Evolutionary conservation across 495 filamentous ascomycete genomes (phyloP).

Genomic region (Xanthoparmelia taractica): DNA sequence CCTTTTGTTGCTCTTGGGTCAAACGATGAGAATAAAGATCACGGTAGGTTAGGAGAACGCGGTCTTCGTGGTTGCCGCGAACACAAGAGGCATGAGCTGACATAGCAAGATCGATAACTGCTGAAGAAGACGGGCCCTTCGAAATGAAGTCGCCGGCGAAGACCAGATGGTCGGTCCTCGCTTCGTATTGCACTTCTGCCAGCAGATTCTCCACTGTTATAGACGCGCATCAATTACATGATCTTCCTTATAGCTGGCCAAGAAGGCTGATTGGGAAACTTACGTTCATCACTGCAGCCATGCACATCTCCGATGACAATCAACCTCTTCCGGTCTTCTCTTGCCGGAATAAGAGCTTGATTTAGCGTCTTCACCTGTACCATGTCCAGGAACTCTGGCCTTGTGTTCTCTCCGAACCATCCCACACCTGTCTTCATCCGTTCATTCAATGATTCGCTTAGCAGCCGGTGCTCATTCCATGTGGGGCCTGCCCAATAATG

Average conservation of each 20-base stretch:
- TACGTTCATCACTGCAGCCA: slow-evolving; percentile 63
- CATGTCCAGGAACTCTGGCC: slow-evolving; percentile 43
- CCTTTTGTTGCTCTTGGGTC: slow-evolving; percentile 21
- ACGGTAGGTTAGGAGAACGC: slow-evolving; percentile 51
- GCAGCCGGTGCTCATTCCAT: slow-evolving; percentile 33
- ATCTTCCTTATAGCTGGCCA: neutral
- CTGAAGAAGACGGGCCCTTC: slow-evolving; percentile 77
- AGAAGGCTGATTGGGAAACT: slow-evolving; percentile 24
- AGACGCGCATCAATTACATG: slow-evolving; percentile 12
- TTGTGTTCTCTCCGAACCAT: slow-evolving; percentile 43
- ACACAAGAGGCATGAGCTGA: slow-evolving; percentile 65
- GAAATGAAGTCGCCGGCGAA: slow-evolving; percentile 78
- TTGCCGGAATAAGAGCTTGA: slow-evolving; percentile 31
- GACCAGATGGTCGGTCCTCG: slow-evolving; percentile 63
- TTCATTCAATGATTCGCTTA: slow-evolving; percentile 36
- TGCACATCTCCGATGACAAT: slow-evolving; percentile 87
- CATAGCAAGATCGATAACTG: slow-evolving; percentile 69
- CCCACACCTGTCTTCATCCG: slow-evolving; percentile 32
- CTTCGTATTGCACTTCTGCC: slow-evolving; percentile 55
- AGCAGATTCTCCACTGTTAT: slow-evolving; percentile 55
- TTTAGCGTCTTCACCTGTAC: slow-evolving; percentile 42
- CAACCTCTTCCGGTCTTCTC: slow-evolving; percentile 40
- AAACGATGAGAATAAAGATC: slow-evolving; percentile 33
- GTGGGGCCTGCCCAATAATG: slow-evolving; percentile 34
- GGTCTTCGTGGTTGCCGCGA: slow-evolving; percentile 90